Base-by-base conservation (phyloP, 2,329 filamentous ascomycete species). In the Aspergillus sp. region DNA sequence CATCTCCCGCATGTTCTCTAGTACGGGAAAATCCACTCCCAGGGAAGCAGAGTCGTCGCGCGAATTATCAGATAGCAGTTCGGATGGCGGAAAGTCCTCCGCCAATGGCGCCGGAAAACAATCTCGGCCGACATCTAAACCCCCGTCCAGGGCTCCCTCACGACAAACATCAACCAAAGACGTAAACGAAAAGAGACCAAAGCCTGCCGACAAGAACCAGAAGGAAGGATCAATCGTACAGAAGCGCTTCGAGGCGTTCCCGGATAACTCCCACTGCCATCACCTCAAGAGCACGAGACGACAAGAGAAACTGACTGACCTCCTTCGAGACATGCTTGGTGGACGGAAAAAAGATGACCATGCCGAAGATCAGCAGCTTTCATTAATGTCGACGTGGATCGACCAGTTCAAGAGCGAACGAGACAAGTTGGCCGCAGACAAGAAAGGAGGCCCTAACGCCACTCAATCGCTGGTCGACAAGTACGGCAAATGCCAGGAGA, bases 401-500 rank as follows among this genome's bases (percentile, higher is more conserved):
- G 94, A 97, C 76, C 93, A 96, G 65, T 84, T 97, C 69, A 92
- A 93, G 75, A 90, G 87, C 68, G 93, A 97, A 77, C 93, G 92
- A 76, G 92, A 96, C 63, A 87, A 85, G 74, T 77, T 88, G 56
- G 88, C 89, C 1, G 80, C 85, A 45, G 92, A 96, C 70, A 92
- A 90, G 80, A 95, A 90, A 75, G 87, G 87, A 25, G 90, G 90
- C 0, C 86, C 90, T 7, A 91, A 90, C 72, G 84, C 89, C 19
- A 89, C 91, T 17, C 88, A 87, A 22, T 93, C 93, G 0, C 82
- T 99, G 53, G 91, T 95, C 1, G 92, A 98, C 74, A 98, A 98
- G 76, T 99, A 99, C 75, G 95, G 95, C 70, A 98, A 98, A 80
- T 98, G 95, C 75, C 94, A 98, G 74, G 95, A 99, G 77, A 89